Evolutionary conservation across 306 rosid genomes (phyloP), one percentile per base, ranked within the genome.

Genomic region (Vicia faba): DNA sequence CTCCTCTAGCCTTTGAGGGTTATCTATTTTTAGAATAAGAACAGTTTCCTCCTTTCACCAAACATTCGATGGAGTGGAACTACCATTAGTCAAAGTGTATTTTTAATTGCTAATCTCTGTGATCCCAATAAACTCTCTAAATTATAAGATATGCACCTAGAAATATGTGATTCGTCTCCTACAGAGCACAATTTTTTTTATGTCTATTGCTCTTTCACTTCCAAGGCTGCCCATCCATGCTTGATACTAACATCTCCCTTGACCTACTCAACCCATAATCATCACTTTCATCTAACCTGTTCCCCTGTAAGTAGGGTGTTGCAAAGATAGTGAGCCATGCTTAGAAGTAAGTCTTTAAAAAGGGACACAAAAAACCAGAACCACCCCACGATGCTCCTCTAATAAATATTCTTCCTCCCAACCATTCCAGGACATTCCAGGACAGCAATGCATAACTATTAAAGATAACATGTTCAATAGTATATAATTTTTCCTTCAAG

Each of bases 361-460:
- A 29, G 41, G 23, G 12, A 1, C 2, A 48, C 11, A 46, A 46
- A 25, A 4, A 16, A 48, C 54, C 8, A 48, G 4, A 15, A 46
- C 18, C 54, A 16, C 12, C 63, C 14, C 63, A 57, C 43, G 31
- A 8, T 31, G 43, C 23, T 40, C 31, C 63, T 14, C 16, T 40
- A 31, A 31, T 8, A 31, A 31, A 8, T 31, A 57, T n/a, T 35
- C 23, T 57, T 5, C 20, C 25, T 29, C 63, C 23, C 43, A 57
- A 57, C 41, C 43, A 57, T 56, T 56, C 11, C 23, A n/a, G 41
- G 41, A n/a, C 43, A 57, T 56, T 56, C 11, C 23, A n/a, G 41
- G 41, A n/a, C 23, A 31, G 63, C 43, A 57, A n/a, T 9, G 33
- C 25, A 29, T 31, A 20, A 31, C 61, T 55, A 15, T 60, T 58